These are phyloP conservation scores for Penicillium canescens DNA, from an alignment of 495 filamentous ascomycete genomes.

Conservation along the genomic window DNA sequence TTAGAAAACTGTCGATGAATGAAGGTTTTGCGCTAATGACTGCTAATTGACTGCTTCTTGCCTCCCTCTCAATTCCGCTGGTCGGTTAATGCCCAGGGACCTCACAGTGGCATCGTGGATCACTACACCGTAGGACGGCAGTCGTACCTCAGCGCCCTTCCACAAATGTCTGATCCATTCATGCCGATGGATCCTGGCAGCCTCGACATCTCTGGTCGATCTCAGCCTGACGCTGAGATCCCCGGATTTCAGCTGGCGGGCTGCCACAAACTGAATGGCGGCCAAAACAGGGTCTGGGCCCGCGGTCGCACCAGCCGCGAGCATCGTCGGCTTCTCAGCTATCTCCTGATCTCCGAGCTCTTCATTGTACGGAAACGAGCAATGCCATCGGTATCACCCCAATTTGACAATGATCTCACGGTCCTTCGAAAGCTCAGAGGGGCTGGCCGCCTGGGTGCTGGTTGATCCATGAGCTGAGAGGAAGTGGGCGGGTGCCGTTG, in stretches of 20 bases:
- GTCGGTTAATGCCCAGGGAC: not conserved
- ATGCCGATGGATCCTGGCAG: not conserved
- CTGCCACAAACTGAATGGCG: not conserved
- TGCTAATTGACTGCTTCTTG: not conserved
- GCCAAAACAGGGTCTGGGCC: too few species aligned
- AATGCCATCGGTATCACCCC: too few species aligned
- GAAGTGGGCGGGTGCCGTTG: too few species aligned
- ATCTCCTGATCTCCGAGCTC: too few species aligned
- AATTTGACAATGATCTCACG: too few species aligned
- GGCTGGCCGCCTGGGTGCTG: too few species aligned
- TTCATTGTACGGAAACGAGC: too few species aligned
- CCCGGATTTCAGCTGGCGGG: constrained; percentile 1
- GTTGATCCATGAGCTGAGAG: too few species aligned
- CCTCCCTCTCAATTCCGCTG: not conserved
- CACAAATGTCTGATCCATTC: not conserved
- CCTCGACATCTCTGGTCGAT: not conserved
- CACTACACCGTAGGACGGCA: not conserved
- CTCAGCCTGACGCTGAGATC: not conserved
- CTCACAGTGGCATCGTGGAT: not conserved
- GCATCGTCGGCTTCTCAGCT: too few species aligned
- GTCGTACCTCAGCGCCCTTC: not conserved
- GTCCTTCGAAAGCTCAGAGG: too few species aligned
- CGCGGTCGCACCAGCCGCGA: too few species aligned
- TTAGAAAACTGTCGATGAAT: not conserved
- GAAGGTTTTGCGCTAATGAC: not conserved